Evolutionary conservation across 176 grass and related monocot genomes (phyloP).

Genomic region (Aegilops umbellulata): DNA sequence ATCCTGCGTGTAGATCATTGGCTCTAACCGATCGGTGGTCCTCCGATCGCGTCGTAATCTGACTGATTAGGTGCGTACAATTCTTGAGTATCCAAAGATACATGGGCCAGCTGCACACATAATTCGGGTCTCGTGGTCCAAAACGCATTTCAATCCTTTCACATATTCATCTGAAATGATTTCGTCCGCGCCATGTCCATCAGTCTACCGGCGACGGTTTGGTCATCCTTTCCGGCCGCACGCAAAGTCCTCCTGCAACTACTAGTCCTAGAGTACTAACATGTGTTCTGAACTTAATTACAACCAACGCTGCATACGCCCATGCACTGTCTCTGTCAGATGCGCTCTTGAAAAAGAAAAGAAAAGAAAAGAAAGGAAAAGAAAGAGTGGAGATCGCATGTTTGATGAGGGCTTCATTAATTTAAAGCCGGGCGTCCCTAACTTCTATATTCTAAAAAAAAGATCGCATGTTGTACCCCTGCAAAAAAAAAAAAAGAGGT

Average conservation of each 20-base stretch:
- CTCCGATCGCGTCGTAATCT: background rate
- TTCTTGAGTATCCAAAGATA: background rate
- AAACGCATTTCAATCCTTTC: background rate
- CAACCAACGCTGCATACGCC: background rate
- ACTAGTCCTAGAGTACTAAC: background rate
- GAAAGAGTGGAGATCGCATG: background rate
- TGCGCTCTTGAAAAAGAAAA: no score
- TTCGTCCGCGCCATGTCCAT: background rate
- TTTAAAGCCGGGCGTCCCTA: no score
- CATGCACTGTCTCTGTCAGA: background rate
- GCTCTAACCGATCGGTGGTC: background rate
- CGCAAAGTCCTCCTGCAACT: background rate
- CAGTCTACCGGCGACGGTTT: background rate
- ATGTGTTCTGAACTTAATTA: background rate
- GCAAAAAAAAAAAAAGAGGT: no score
- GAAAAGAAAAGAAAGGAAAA: no score
- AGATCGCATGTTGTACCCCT: no score
- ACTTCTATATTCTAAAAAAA: no score
- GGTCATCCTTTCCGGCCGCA: background rate
- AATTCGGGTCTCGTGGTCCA: slow-evolving; percentile 31
- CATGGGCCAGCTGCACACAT: background rate
- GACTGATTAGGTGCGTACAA: background rate
- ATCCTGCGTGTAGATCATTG: background rate
- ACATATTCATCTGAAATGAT: slow-evolving; percentile 32
- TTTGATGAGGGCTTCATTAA: no score